Base-by-base conservation (phyloP, 495 filamentous ascomycete species). In the Penicillium bovifimosum region DNA sequence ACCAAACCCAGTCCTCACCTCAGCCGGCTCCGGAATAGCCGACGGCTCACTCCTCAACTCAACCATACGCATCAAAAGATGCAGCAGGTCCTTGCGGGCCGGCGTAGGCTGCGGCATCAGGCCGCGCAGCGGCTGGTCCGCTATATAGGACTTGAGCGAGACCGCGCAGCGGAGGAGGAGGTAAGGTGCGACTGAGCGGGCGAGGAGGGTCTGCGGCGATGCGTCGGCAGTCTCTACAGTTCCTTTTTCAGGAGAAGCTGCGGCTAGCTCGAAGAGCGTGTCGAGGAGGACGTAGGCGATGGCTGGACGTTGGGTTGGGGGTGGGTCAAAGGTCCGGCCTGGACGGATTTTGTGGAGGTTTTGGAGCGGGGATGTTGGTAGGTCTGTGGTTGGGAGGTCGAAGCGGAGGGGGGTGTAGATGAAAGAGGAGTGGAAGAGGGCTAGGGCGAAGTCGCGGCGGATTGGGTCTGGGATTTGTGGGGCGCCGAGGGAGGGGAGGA, bases 101-200 rank as follows among this genome's bases (percentile, higher is more conserved):
- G 81, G 82, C 11, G 86, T 77, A 5, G 93, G 93, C 66, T 95
- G 90, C 28, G 93, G 93, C 86, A 93, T 91, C n/a, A 83, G 75
- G 0, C 93, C 95, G 13, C 93, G 78, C 9, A 98, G 74, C 13
- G 93, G 93, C 60, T 96, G 93, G 67, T 98, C 93, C 5, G 90
- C 86, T 40, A 92, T 85, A 60, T 95, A 96, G 3, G 83, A 75
- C 43, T 89, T 82, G 27, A 98, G 66, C 1, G 89, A 83, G 7
- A 96, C 73, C 1, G 87, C 90, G 20, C 82, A 83, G 5, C 93
- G 84, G 5, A 96, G 76, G 42, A 97, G 88, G 0, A 97, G 74
- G 56, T 90, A 93, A 0, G 91, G 90, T 3, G 88, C 85, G 2
- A 86, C 82, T 1, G 86, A 86, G 58, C 83, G 79, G 0, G 92